A percentile compares a stretch with the other conserved stretches of the same genome.
These are phyloP conservation scores for Phlyctochytrium bullatum DNA, from an alignment of 192 early-diverging fungal genomes.

Conservation along the genomic window DNA sequence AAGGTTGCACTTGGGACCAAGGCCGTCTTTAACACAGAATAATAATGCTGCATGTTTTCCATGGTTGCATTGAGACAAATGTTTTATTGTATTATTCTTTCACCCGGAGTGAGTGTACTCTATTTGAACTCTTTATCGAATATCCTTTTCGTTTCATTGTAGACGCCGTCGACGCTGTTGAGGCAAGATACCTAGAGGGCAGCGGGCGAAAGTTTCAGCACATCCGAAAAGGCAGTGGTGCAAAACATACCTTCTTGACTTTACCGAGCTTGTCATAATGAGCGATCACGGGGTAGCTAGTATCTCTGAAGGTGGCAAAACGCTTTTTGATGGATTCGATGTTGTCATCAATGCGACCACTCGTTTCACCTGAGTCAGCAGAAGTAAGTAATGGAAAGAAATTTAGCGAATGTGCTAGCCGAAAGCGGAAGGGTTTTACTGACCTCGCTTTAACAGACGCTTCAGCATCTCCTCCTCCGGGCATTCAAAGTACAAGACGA, in stretches of 20 bases:
- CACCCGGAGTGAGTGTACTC: conserved; percentile 8
- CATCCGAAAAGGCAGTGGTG: background rate
- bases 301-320: conserved; percentile 82
- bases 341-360: conserved; percentile 92
- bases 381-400: background rate
- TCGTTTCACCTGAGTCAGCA: conserved; percentile 68
- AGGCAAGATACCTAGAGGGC: conserved; percentile 47
- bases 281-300: conserved; percentile 88
- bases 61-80: no score
- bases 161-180: conserved; percentile 66
- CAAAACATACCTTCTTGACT: conserved; percentile 66
- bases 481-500: conserved; percentile 92
- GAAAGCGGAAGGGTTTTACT: background rate
- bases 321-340: conserved; percentile 94
- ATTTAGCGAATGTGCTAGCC: background rate
- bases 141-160: conserved; percentile 56
- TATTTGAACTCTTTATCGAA: conserved; percentile 37
- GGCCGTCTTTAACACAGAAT: no score
- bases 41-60: no score
- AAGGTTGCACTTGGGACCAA: no score
- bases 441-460: conserved; percentile 85
- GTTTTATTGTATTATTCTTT: conserved; percentile 32
- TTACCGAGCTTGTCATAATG: conserved; percentile 73
- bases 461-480: conserved; percentile 88
- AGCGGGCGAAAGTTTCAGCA: conserved; percentile 4